Percentiles rank a stretch among this genome's conserved stretches.
phyloP scores from a whole-genome alignment of 805 yeast species.

The Candida insectalens region DNA sequence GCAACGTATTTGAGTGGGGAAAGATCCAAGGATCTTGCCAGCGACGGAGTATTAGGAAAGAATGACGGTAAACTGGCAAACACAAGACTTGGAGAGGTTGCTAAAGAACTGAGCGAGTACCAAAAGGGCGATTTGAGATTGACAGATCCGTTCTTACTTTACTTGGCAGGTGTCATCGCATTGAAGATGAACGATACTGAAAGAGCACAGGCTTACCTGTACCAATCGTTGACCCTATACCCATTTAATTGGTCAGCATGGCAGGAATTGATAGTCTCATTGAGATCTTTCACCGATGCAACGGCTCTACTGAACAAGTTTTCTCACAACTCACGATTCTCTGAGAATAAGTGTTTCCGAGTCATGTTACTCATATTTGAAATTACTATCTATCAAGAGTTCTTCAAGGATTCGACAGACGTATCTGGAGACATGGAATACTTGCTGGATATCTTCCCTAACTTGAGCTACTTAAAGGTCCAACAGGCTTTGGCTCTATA shows the following conservation, averaged over 20 bases:
- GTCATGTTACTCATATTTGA: constrained; percentile 43
- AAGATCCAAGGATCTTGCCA: constrained; percentile 58
- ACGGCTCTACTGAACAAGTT: constrained; percentile 27
- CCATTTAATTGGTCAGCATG: constrained; percentile 95
- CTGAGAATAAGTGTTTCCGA: constrained; percentile 16
- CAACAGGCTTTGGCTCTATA: constrained; percentile 79
- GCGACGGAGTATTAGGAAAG: constrained; percentile 53
- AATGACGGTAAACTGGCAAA: constrained; percentile 25
- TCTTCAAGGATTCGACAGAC: constrained; percentile 55
- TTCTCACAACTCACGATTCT: constrained; percentile 24
- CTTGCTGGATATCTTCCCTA: constrained; percentile 52
- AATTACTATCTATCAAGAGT: constrained; percentile 64
- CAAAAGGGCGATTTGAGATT: constrained; percentile 6
- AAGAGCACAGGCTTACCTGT: constrained; percentile 51
- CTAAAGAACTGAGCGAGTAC: constrained; percentile 33
- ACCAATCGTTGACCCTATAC: constrained; percentile 51
- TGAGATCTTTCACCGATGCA: constrained; percentile 56
- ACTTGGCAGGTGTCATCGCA: constrained; percentile 61
- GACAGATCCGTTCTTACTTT: constrained; percentile 53
- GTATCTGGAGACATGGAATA: constrained; percentile 39
- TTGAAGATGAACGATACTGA: constrained; percentile 44
- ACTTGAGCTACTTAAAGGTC: constrained; percentile 60
- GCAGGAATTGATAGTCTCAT: constrained; percentile 63
- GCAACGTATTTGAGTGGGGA: constrained; percentile 71
- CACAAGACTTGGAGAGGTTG: constrained; percentile 20